These are phyloP conservation scores for Monilinia aucupariae DNA, from an alignment of 2,329 filamentous ascomycete species.

Conservation along the genomic window DNA sequence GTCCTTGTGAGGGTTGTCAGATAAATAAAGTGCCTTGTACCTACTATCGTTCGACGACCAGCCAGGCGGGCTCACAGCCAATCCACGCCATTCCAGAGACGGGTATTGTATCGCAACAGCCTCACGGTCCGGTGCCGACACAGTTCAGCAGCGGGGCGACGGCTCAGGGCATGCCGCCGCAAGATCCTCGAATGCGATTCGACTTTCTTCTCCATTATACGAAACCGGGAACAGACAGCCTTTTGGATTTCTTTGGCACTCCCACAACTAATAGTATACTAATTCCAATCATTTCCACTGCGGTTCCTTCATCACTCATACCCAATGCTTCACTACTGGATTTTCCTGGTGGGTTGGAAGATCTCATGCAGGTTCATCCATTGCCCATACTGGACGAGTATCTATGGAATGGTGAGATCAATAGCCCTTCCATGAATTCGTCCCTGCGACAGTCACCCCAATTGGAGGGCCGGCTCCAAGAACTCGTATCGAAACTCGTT, in stretches of 20 bases:
- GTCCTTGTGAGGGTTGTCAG: constrained; percentile 8
- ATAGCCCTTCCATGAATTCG: not conserved
- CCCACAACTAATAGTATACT: not conserved
- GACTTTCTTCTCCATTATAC: constrained; percentile 35
- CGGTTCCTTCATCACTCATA: not conserved
- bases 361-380: not conserved
- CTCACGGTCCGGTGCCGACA: not conserved
- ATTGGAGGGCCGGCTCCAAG: constrained; percentile 3
- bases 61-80: not conserved
- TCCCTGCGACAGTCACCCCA: not conserved
- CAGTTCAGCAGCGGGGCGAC: not conserved
- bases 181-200: constrained; percentile 3
- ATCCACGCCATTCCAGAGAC: not conserved
- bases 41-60: constrained; percentile 6
- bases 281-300: not conserved
- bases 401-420: not conserved
- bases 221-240: not conserved
- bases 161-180: not conserved
- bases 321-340: not conserved
- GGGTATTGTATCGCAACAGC: too few relatives aligned
- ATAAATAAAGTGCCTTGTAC: not conserved
- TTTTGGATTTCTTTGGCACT: constrained; percentile 1
- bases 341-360: not conserved
- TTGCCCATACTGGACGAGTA: constrained; percentile 4
- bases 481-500: not conserved